Conservation (phyloP, 805 yeast species). For the Nakazawaea pomicola region DNA sequence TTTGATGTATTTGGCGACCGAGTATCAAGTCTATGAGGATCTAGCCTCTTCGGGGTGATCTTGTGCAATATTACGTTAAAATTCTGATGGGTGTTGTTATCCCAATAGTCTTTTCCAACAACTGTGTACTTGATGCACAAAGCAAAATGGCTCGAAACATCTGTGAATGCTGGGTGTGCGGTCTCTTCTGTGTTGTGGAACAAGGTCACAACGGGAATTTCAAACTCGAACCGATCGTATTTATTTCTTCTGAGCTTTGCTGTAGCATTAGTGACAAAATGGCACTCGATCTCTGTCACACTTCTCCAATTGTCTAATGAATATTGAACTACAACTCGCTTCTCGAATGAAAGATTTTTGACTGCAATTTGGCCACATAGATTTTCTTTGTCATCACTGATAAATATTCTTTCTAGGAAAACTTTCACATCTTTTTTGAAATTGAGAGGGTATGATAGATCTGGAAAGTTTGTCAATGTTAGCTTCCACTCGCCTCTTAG, state of each 20-base stretch:
- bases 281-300: constrained; percentile 61
- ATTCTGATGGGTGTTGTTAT: constrained; percentile 59
- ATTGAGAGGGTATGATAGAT: constrained; percentile 40
- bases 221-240: constrained; percentile 71
- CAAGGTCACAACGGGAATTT: constrained; percentile 43
- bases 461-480: constrained; percentile 35
- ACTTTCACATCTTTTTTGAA: constrained; percentile 38
- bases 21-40: constrained; percentile 6
- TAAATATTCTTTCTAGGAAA: constrained; percentile 59
- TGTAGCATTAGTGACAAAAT: constrained; percentile 53
- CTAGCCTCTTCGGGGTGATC: constrained; percentile 12
- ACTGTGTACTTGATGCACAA: constrained; percentile 57
- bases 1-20: constrained; percentile 1
- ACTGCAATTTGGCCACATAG: constrained; percentile 77
- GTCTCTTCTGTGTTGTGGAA: constrained; percentile 24
- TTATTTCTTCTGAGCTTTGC: constrained; percentile 39
- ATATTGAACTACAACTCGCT: constrained; percentile 65
- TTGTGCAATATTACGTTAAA: constrained; percentile 46
- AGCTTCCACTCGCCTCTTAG: constrained; percentile 38
- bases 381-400: constrained; percentile 51
- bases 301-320: constrained; percentile 79
- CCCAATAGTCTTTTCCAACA: constrained; percentile 62
- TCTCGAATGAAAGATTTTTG: constrained; percentile 64
- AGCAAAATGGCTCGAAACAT: constrained; percentile 19
- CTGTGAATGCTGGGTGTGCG: neutral